These are phyloP conservation scores for Lyophyllum decastes DNA, from an alignment of 768 basidiomycete species.

Conservation along the genomic window DNA sequence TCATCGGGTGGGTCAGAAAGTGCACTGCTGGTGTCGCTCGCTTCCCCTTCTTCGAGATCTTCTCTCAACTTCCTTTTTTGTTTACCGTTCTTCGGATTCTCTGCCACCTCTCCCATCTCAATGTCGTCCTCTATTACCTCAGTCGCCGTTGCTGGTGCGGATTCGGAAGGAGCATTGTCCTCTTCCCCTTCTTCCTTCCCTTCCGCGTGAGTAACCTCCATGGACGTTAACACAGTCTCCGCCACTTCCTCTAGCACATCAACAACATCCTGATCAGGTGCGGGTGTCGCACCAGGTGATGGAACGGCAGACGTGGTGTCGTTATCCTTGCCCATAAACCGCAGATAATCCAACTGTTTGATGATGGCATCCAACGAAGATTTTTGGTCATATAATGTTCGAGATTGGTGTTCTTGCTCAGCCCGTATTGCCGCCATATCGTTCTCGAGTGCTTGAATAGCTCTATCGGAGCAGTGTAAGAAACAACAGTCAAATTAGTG, in stretches of 20 bases:
- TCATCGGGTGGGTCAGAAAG: constrained; percentile 77
- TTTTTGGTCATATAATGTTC: constrained; percentile 68
- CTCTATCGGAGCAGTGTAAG: constrained; percentile 36
- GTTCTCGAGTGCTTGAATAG: constrained; percentile 69
- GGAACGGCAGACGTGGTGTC: constrained; percentile 47
- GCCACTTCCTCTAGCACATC: constrained; percentile 18
- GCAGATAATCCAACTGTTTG: constrained; percentile 57
- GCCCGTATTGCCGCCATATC: constrained; percentile 75
- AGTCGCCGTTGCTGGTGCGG: constrained; percentile 15
- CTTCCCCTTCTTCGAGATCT: constrained; percentile 86
- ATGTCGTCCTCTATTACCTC: constrained; percentile 60
- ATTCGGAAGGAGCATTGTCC: constrained; percentile 29
- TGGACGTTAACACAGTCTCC: not conserved
- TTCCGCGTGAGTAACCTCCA: constrained; percentile 15
- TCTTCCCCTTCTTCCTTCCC: constrained; percentile 42
- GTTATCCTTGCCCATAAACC: constrained; percentile 69
- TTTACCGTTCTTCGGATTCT: constrained; percentile 56
- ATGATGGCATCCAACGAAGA: constrained; percentile 67
- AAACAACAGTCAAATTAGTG: not conserved
- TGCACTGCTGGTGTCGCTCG: constrained; percentile 77
- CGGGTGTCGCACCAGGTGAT: constrained; percentile 52
- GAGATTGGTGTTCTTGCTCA: constrained; percentile 75
- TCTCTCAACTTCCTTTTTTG: constrained; percentile 60
- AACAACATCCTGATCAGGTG: constrained; percentile 32
- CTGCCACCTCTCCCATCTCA: constrained; percentile 91